Evolutionary conservation across 2,329 filamentous ascomycete species (phyloP).

Genomic region (Torrubiellomyces zombiae): DNA sequence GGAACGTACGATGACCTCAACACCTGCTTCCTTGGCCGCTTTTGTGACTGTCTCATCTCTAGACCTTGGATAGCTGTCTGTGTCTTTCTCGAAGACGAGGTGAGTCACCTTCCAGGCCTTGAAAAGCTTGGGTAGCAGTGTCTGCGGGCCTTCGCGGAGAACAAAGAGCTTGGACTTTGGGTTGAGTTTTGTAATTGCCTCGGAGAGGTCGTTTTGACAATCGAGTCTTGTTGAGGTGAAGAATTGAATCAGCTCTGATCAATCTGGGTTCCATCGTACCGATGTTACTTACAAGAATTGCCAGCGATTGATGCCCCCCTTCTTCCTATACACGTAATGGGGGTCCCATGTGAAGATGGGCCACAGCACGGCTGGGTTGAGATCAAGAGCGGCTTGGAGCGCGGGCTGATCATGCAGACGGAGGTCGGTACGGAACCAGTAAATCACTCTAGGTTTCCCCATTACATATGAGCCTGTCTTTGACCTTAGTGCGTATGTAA

Average conservation of each 20-base stretch:
- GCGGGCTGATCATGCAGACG: constrained; percentile 64
- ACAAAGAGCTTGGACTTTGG: constrained; percentile 54
- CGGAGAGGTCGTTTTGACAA: constrained; percentile 54
- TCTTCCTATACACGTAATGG: constrained; percentile 58
- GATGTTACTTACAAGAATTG: constrained; percentile 50
- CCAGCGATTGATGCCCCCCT: constrained; percentile 58
- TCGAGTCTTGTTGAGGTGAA: too few species aligned
- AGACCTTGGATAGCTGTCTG: constrained; percentile 52
- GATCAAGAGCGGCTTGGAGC: constrained; percentile 51
- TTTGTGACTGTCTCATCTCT: constrained; percentile 42
- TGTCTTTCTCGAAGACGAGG: constrained; percentile 65
- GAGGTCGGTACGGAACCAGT: constrained; percentile 67
- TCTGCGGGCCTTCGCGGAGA: constrained; percentile 55
- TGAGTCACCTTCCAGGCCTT: constrained; percentile 59
- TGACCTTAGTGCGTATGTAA: too few species aligned
- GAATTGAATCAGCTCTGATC: too few species aligned
- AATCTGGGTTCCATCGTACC: too few species aligned
- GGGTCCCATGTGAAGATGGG: constrained; percentile 71
- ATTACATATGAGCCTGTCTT: too few species aligned
- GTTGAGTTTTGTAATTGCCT: constrained; percentile 52
- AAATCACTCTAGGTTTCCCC: constrained; percentile 36
- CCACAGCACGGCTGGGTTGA: constrained; percentile 52
- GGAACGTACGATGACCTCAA: constrained; percentile 45
- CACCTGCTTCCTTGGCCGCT: constrained; percentile 46
- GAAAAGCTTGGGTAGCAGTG: constrained; percentile 55